phyloP scores from a whole-genome alignment of 805 yeast species.

The Tetrapisispora fleetii region DNA sequence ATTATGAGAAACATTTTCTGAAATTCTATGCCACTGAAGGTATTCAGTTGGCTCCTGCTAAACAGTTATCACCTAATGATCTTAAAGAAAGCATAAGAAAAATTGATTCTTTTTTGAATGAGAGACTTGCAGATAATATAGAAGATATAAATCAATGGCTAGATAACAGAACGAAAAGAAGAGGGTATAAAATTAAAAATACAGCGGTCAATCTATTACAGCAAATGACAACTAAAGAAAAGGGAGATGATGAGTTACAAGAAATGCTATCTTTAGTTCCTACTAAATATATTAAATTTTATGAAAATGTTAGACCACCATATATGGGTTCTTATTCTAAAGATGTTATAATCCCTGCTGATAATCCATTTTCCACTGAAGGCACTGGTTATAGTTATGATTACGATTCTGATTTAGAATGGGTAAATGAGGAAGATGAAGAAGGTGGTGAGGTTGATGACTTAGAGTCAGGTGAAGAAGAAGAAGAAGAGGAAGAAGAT shows the following conservation, averaged over 20 bases:
- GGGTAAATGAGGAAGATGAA: constrained; percentile 45
- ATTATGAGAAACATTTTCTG: constrained; percentile 28
- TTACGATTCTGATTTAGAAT: constrained; percentile 46
- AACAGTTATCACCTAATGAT: constrained; percentile 2
- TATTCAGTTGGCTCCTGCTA: constrained; percentile 14
- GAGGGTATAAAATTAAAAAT: constrained; percentile 22
- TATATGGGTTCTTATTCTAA: constrained; percentile 45
- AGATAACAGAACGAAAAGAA: constrained; percentile 5
- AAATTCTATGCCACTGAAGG: constrained; percentile 33
- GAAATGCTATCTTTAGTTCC: constrained; percentile 21
- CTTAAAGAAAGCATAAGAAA: constrained; percentile 7
- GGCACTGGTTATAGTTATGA: constrained; percentile 35
- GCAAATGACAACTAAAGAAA: constrained; percentile 33
- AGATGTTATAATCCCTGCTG: constrained; percentile 16
- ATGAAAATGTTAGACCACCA: constrained; percentile 43
- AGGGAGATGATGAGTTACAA: constrained; percentile 29
- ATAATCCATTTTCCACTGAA: constrained; percentile 28
- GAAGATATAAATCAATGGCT: constrained; percentile 16
- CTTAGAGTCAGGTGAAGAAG: constrained; percentile 48
- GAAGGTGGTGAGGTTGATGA: constrained; percentile 42
- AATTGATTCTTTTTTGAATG: constrained; percentile 20
- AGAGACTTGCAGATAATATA: neutral
- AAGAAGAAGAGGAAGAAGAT: constrained; percentile 42
- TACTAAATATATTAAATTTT: constrained; percentile 34
- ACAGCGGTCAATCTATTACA: constrained; percentile 29